Conservation (phyloP, 2,329 filamentous ascomycete species). For the Diplodia intermedia region DNA sequence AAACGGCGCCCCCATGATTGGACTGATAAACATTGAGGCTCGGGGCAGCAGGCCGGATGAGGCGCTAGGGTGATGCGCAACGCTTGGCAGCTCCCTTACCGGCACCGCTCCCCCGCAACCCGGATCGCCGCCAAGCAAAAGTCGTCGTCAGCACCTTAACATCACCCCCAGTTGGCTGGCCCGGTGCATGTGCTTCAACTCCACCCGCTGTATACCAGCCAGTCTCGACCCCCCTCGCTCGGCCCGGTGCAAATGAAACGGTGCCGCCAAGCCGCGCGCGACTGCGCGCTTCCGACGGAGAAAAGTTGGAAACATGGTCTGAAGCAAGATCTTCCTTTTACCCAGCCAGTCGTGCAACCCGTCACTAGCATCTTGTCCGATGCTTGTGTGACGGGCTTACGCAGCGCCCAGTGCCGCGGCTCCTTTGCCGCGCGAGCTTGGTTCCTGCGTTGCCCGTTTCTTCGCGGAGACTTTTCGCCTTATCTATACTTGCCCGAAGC, state of each 20-base stretch:
- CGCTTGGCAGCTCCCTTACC: constrained; percentile 18
- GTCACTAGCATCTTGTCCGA: background rate
- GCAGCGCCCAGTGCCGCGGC: constrained; percentile 7
- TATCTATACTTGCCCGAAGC: background rate
- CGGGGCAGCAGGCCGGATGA: constrained; percentile 5
- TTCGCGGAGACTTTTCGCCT: background rate
- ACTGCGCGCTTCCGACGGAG: constrained; percentile 13
- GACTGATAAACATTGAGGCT: constrained; percentile 6
- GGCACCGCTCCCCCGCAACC: background rate
- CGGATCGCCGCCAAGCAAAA: constrained; percentile 25
- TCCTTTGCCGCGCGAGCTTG: constrained; percentile 11
- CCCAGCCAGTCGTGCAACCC: constrained; percentile 1
- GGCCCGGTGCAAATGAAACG: constrained; percentile 9
- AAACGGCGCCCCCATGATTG: background rate
- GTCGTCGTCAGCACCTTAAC: constrained; percentile 30
- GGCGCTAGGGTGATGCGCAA: background rate
- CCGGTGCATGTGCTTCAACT: constrained; percentile 13
- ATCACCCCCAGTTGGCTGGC: constrained; percentile 17
- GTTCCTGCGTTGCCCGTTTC: background rate
- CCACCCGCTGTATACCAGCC: background rate
- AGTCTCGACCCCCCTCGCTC: background rate
- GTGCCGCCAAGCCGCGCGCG: background rate
- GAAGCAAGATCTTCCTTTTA: constrained; percentile 3
- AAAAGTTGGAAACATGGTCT: constrained; percentile 3
- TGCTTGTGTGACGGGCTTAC: constrained; percentile 24